Evolutionary conservation across 306 rosid species (phyloP).

Genomic region (Acacia melanoxylon): DNA sequence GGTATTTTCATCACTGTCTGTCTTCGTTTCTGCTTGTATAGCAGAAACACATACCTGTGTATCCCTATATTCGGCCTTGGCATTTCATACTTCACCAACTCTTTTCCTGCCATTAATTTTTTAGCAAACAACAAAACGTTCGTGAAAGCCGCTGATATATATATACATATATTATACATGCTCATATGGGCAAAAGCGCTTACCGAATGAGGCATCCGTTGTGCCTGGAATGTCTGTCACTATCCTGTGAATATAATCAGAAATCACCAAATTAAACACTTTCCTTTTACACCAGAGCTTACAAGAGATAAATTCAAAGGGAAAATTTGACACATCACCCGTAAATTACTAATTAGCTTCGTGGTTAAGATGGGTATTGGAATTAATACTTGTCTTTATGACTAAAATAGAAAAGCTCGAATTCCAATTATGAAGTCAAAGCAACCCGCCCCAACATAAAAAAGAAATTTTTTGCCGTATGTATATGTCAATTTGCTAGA

Average conservation of each 20-base stretch:
- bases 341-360: neutral
- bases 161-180: neutral
- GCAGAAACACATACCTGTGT: constrained; percentile 81
- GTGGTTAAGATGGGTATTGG: neutral
- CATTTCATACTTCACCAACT: constrained; percentile 68
- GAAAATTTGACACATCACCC: neutral
- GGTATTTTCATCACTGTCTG: constrained; percentile 48
- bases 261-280: neutral
- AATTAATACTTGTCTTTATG: neutral
- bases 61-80: constrained; percentile 89
- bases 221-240: constrained; percentile 97
- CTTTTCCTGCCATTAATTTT: constrained; percentile 49
- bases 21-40: constrained; percentile 74
- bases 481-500: neutral
- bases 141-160: neutral
- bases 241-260: constrained; percentile 51
- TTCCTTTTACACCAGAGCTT: neutral
- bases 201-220: constrained; percentile 79
- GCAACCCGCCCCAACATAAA: neutral
- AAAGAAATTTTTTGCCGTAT: neutral
- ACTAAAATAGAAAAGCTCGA: neutral
- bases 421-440: neutral
- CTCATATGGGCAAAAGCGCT: neutral
- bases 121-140: neutral
- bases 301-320: neutral